A percentile compares a stretch with the other conserved stretches of the same genome.
Evolutionary conservation across 2,329 filamentous ascomycete genomes (phyloP).

Genomic region (Fusarium coicis): DNA sequence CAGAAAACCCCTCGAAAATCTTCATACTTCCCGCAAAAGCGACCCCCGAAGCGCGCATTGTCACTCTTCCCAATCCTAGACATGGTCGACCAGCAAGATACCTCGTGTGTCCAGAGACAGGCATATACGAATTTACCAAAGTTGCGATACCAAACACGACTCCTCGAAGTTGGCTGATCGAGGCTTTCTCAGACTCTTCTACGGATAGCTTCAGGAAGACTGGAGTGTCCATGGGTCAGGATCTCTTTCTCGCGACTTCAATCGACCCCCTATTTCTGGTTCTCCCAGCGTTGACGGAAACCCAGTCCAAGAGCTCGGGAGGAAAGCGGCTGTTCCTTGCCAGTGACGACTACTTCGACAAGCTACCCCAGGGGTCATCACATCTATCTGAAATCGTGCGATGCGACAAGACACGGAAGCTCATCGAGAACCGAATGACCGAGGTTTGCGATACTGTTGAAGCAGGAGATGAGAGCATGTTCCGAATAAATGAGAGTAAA

Average conservation of each 20-base stretch:
- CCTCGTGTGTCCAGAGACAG: constrained; percentile 69
- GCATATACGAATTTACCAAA: constrained; percentile 73
- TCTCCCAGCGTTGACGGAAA: constrained; percentile 73
- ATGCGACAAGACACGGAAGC: constrained; percentile 57
- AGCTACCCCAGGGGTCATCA: constrained; percentile 62
- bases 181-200: constrained; percentile 43
- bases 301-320: constrained; percentile 54
- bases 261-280: constrained; percentile 88
- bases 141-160: constrained; percentile 63
- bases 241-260: constrained; percentile 85
- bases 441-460: constrained; percentile 84
- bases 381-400: constrained; percentile 69
- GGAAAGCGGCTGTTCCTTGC: constrained; percentile 74
- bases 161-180: constrained; percentile 72
- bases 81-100: constrained; percentile 66
- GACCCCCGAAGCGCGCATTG: constrained; percentile 64
- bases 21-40: constrained; percentile 71
- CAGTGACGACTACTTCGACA: constrained; percentile 78
- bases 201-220: constrained; percentile 29
- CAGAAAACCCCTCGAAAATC: constrained; percentile 61
- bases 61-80: constrained; percentile 70
- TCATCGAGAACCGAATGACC: constrained; percentile 73
- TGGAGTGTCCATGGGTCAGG: constrained; percentile 70
- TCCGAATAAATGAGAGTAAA: constrained; percentile 78
- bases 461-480: constrained; percentile 87